Conservation (phyloP, 495 filamentous ascomycete species). For the Letharia columbiana region DNA sequence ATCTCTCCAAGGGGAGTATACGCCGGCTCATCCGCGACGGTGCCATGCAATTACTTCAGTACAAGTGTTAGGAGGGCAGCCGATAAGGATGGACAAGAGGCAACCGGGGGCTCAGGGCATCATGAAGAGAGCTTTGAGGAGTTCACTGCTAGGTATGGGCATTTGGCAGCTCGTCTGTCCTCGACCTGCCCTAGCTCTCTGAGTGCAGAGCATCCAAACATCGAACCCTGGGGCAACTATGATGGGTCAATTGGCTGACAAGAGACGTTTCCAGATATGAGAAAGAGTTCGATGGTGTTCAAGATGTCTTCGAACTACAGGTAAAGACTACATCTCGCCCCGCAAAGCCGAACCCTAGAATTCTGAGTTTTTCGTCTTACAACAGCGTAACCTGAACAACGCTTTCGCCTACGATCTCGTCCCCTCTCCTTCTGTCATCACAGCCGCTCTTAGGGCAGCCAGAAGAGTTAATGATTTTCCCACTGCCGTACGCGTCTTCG, state of each 20-base stretch:
- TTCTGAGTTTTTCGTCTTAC: background rate
- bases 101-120: conserved; percentile 42
- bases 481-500: conserved; percentile 94
- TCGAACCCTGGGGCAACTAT: background rate
- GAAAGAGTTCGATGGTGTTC: conserved; percentile 95
- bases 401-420: conserved; percentile 99
- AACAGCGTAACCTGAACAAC: conserved; percentile 97
- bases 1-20: conserved; percentile 11
- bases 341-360: background rate
- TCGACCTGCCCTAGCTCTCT: background rate
- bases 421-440: conserved; percentile 84
- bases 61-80: conserved; percentile 21
- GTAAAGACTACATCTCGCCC: conserved; percentile 40
- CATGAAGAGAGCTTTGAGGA: conserved; percentile 97
- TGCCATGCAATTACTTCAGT: conserved; percentile 22
- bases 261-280: conserved; percentile 63
- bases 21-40: conserved; percentile 6
- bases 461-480: conserved; percentile 97
- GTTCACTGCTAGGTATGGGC: conserved; percentile 88
- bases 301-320: conserved; percentile 99
- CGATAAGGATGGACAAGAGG: conserved; percentile 13
- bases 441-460: conserved; percentile 82
- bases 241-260: conserved; percentile 27
- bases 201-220: background rate
- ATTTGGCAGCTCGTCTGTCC: background rate